Base-by-base conservation (phyloP, 148 eudicot species). In the Camellia sinensis region DNA sequence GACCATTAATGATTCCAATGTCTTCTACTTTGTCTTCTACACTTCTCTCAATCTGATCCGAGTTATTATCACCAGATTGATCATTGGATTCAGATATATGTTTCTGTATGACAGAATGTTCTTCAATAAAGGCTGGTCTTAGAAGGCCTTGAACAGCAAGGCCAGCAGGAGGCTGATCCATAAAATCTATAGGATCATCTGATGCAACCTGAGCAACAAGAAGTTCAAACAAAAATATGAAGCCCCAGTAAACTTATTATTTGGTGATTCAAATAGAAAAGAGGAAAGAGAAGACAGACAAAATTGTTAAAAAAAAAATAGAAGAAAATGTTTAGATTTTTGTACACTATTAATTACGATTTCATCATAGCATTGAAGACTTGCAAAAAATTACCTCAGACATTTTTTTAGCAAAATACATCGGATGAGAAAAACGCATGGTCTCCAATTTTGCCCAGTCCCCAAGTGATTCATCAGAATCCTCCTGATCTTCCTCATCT, bases 381-480 rank as follows among this genome's bases (percentile, higher is more conserved):
- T 2, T 41, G 41, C 12, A 56, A 37, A 44, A 41, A 54, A 8
- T 84, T 80, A 96, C 99, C 89, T 96, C 95, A 15, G 92, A 85
- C 74, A 96, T 78, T 81, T 83, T 92, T 85, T 86, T 90, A 7
- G 99, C 99, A 79, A 96, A 96, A 84, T 96, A 89, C 91, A 96
- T 90, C 41, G 98, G 99, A 91, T 96, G 99, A 73, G 98, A 87
- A 82, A 97, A 80, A 50, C 95, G 88, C 98, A 93, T 96, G 5
- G 99, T 96, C 78, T 96, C 98, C 84, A 96, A 83, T 79, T 93
- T 93, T 66, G 99, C 99, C 99, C 99, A 96, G 83, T 93, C 98
- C 74, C 97, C 97, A 53, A 89, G 76, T 70, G 98, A 90, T 79
- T 87, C 95, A 86, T 91, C 92, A 80, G 91, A 88, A 78, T 93